Base-by-base conservation (phyloP, 768 basidiomycete genomes). In the Lentinus tigrinus region DNA sequence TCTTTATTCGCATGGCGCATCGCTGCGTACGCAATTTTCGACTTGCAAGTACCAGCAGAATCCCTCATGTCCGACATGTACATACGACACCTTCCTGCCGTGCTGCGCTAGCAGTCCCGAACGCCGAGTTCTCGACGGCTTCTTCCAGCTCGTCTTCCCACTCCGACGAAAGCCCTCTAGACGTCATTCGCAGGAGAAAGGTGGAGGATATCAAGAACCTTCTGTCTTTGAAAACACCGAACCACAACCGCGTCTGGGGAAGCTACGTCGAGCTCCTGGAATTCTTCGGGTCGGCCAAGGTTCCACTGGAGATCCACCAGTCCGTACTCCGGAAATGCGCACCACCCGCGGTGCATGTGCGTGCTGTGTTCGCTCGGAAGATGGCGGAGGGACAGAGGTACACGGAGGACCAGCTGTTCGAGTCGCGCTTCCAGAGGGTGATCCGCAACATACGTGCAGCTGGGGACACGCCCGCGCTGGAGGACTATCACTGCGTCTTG, bases 401-500 rank as follows among this genome's bases (percentile, higher is more conserved):
- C 55, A 53, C 40, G 52, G 60, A 56, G 26, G n/a, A 81, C 2
- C 85, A 89, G 63, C 48, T 78, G 10, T 82, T 89, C 65, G 91
- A 92, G 71, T 71, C 75, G 17, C 85, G 91, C 28, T 81, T 91
- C 64, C 82, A 84, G 69, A 72, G 78, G 19, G 74, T 94, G 67
- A 81, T 94, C 58, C 78, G 78, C 52, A 89, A 89, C 69, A 91
- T 93, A 23, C 84, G 84, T 52, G 74, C 77, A 38, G 66, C 80
- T 13, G 85, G 84, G 3, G 65, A 67, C 54, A 68, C 70, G 56
- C 80, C 72, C 13, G 65, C 67, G 13, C 57, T 87, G 52, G 81
- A 84, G 2, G 92, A 93, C 69, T 93, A 88, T 69, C 80, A 92
- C 68, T 86, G 85, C 65, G 74, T 94, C 58, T 69, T 94, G 50